These are phyloP conservation scores for Hibiscus syriacus DNA, from an alignment of 345 rosid genomes.

Conservation along the genomic window DNA sequence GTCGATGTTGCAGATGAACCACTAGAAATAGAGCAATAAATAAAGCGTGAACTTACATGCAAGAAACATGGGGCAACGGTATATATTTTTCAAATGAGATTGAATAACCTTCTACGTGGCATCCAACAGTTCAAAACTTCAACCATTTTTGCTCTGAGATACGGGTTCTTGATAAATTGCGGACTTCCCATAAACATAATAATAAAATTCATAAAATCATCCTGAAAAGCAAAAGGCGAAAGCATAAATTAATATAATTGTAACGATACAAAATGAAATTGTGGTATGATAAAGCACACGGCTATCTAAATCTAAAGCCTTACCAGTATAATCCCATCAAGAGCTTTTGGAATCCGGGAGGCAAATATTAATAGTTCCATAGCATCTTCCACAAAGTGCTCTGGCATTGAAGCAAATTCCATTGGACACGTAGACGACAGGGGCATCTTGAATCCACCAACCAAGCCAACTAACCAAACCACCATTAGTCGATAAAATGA, in stretches of 20 bases:
- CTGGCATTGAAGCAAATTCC: slow-evolving; percentile 95
- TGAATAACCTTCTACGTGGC: slow-evolving; percentile 75
- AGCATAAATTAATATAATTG: not conserved
- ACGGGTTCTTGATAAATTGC: slow-evolving; percentile 75
- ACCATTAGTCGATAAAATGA: slow-evolving; percentile 91
- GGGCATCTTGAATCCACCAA: slow-evolving; percentile 98
- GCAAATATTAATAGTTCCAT: slow-evolving; percentile 93
- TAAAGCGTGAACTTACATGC: slow-evolving; percentile 1
- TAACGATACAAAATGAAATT: not conserved
- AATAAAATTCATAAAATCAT: slow-evolving; percentile 94
- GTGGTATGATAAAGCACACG: not conserved
- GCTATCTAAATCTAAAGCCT: slow-evolving; percentile 11
- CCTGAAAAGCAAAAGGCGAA: slow-evolving; percentile 43
- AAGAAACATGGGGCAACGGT: slow-evolving; percentile 6
- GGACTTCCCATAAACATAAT: slow-evolving; percentile 99
- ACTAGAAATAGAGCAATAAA: slow-evolving; percentile 34
- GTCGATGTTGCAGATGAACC: slow-evolving; percentile 73
- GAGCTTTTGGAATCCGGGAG: slow-evolving; percentile 82
- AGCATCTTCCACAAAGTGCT: slow-evolving; percentile 98
- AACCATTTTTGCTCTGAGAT: slow-evolving; percentile 98
- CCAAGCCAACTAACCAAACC: slow-evolving; percentile 81
- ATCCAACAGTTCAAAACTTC: slow-evolving; percentile 99
- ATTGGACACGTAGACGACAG: slow-evolving; percentile 72
- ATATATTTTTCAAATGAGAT: not conserved
- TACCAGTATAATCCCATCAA: slow-evolving; percentile 86